Evolutionary conservation across 73 alveolate species (phyloP), one percentile per base, ranked within the genome.

Genomic region (Paramecium biaurelia): DNA sequence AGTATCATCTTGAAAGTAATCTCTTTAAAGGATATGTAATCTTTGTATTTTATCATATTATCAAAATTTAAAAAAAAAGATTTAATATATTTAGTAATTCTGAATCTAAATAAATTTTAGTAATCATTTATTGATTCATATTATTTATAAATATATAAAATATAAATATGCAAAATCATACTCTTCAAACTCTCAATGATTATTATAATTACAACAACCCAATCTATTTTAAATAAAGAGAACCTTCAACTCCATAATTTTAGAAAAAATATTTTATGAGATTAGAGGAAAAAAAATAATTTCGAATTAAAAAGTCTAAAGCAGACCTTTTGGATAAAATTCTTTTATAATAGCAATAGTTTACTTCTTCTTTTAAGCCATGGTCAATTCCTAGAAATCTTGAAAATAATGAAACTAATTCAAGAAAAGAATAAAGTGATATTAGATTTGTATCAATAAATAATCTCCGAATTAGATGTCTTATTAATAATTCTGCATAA

Each of bases 371-470:
- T 63, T 32, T 32, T 63, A 63, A 63, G 28, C 84, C 84, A 26
- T 63, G 84, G 84, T 63, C 84, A 63, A 63, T 63, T 11, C 84
- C 84, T 30, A 12, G 49, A 30, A 63, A 63, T 63, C 49, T 63
- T 30, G 84, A 63, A 63, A 30, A 30, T 30, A 4, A 63, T 2
- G 84, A 63, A 63, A 12, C 84, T 11, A 30, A 63, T 63, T 7
- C 7, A 32, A 63, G 28, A 63, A 63, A 63, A 32, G 45, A 53
- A 18, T 9, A 63, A 63, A 26, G 30, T 63, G 84, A 63, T 63
- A 63, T 63, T 63, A 63, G 84, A 63, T 63, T 63, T 63, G 84
- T 63, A 12, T 63, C 84, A 21, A 32, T 63, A 7, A 63, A 63
- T 63, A 63, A 63, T 63, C 49, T 63, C 5, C 53, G 84, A 63